Evolutionary conservation across 768 basidiomycete species (phyloP), one percentile per base, ranked within the genome.

Genomic region (Lyophyllum atratum): DNA sequence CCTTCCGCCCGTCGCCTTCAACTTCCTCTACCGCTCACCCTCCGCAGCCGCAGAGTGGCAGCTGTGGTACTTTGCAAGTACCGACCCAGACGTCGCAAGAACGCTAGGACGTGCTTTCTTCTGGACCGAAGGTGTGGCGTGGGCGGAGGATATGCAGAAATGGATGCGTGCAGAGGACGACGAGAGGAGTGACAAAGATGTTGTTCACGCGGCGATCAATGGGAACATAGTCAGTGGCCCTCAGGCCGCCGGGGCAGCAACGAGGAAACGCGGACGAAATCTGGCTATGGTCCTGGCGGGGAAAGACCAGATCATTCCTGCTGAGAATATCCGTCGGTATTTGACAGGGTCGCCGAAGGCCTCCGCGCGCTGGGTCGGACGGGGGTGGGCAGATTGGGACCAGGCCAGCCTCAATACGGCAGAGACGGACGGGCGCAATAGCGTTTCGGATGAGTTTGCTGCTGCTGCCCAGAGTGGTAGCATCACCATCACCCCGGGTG

Each of bases 41-140:
- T 58, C 49, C 59, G 62, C n/a, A 1, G 68, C 70, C 49, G 64
- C 54, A 64, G 83, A 89, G 60, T 86, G 85, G 84, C 75, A 85
- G 68, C 61, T 89, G 49, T 87, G 85, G 83, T 89, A 84, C 63
- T 87, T 89, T 61, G 77, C 85, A 21, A 82, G 80, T 54, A 79
- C 81, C 11, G 87, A 89, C 59, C 72, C 84, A 10, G 86, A 88
- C 62, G 77, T 86, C 45, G 79, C 86, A 48, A 76, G 83, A 2
- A 77, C 83, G 39, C 75, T 89, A 15, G 73, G 76, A 14, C 74
- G 87, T 2, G 77, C 84, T 52, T 87, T 89, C 64, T 88, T 87
- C 63, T 89, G 87, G 87, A 66, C 75, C 28, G 83, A 89, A 65
- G 84, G 80, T 33, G 72, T 83, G 14, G 59, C 87, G 25, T 89